Evolutionary conservation across 208 protist species (phyloP).

Genomic region (Herpetomonas samuelpessoai): DNA sequence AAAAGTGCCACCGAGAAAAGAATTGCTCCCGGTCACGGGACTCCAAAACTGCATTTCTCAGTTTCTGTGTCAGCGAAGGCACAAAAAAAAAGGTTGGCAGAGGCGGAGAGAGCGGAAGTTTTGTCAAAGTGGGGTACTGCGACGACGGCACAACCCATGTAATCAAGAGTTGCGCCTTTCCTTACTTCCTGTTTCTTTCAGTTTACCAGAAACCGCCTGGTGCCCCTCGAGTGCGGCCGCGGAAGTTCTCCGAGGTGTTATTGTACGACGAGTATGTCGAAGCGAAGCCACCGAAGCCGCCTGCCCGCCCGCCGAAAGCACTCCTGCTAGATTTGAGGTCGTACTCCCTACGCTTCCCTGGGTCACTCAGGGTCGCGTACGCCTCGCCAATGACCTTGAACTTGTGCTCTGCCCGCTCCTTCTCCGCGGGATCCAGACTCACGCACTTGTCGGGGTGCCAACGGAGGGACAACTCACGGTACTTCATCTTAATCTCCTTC

Average conservation of each 20-base stretch:
- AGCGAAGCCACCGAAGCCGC: slow-evolving; percentile 31
- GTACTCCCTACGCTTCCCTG: slow-evolving; percentile 76
- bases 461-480: slow-evolving; percentile 84
- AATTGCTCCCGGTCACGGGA: no score
- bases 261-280: slow-evolving; percentile 40
- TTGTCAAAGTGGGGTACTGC: no score
- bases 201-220: slow-evolving; percentile 58
- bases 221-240: slow-evolving; percentile 45
- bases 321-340: slow-evolving; percentile 73
- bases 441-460: slow-evolving; percentile 93
- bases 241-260: slow-evolving; percentile 35
- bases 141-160: no score
- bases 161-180: slow-evolving; percentile 11
- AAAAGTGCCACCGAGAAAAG: no score
- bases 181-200: slow-evolving; percentile 12
- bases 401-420: slow-evolving; percentile 77
- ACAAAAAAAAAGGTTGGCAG: no score
- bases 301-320: slow-evolving; percentile 30
- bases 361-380: slow-evolving; percentile 73
- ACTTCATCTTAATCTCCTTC: slow-evolving; percentile 84
- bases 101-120: no score
- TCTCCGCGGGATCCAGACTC: slow-evolving; percentile 54
- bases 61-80: no score
- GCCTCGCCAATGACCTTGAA: slow-evolving; percentile 91
- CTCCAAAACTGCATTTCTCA: no score